Conservation (phyloP, 129 eudicot species). For the Artemisia tridentata region DNA sequence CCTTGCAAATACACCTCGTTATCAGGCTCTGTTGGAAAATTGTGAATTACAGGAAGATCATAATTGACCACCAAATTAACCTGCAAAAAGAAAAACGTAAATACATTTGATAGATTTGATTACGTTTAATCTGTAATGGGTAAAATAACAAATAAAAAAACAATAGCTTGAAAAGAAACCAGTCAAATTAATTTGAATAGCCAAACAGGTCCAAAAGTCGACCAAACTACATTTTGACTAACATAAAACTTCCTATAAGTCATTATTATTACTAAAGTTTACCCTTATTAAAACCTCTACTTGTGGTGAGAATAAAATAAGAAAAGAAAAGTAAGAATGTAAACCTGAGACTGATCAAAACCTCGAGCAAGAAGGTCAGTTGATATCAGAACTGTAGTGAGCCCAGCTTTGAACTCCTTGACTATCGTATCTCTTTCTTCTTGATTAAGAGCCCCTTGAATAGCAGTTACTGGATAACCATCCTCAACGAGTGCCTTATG, state of each 20-base stretch:
- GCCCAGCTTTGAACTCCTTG: slow-evolving; percentile 20
- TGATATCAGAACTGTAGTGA: slow-evolving; percentile 10
- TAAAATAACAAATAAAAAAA: background rate
- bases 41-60: slow-evolving; percentile 56
- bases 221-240: no score
- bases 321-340: background rate
- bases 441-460: slow-evolving; percentile 2
- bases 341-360: slow-evolving; percentile 22
- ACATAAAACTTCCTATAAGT: no score
- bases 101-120: background rate
- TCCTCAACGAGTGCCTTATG: slow-evolving; percentile 9
- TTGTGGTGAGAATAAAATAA: background rate
- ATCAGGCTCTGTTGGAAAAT: slow-evolving; percentile 46
- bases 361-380: slow-evolving; percentile 16
- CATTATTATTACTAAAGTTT: no score
- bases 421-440: slow-evolving; percentile 14
- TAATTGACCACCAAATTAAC: slow-evolving; percentile 76
- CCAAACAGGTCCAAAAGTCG: no score
- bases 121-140: no score
- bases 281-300: no score
- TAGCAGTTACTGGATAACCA: slow-evolving; percentile 11
- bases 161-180: background rate
- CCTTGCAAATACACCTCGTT: slow-evolving; percentile 64
- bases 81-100: slow-evolving; percentile 17
- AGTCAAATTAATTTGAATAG: no score